phyloP scores from a whole-genome alignment of 179 eudicot species.

The Spinacia oleracea region DNA sequence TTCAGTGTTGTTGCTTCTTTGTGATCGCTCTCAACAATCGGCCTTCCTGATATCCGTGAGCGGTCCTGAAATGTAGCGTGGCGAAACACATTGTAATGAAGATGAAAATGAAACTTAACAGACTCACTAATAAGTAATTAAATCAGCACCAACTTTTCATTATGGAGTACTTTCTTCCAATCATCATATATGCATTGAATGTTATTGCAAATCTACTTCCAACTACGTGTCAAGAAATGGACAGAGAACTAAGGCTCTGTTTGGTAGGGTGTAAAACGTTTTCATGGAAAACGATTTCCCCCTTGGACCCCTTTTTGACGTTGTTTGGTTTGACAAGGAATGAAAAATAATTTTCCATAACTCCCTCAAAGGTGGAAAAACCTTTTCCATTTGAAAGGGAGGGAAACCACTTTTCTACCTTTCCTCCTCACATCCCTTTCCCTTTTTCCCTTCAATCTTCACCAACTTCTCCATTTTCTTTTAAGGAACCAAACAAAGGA shows the following conservation, averaged over 20 bases:
- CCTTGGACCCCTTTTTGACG: no score
- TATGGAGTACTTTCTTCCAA: background rate
- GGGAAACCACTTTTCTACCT: no score
- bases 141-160: background rate
- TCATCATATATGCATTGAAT: background rate
- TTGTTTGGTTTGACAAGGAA: no score
- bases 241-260: background rate
- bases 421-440: no score
- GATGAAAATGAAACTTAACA: background rate
- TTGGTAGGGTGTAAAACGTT: no score
- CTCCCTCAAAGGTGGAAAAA: no score
- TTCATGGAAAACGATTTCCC: no score
- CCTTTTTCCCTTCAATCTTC: no score
- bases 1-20: conserved; percentile 29
- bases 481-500: no score
- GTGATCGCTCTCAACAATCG: conserved; percentile 20
- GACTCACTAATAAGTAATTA: background rate
- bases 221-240: background rate
- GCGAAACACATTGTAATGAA: conserved; percentile 6
- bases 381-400: no score
- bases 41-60: conserved; percentile 20
- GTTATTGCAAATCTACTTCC: background rate
- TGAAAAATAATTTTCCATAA: no score
- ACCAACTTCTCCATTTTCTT: no score
- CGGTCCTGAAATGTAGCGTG: conserved; percentile 31